Evolutionary conservation across 108 stramenopile genomes (phyloP).

Genomic region (Schizochytrium sp.): DNA sequence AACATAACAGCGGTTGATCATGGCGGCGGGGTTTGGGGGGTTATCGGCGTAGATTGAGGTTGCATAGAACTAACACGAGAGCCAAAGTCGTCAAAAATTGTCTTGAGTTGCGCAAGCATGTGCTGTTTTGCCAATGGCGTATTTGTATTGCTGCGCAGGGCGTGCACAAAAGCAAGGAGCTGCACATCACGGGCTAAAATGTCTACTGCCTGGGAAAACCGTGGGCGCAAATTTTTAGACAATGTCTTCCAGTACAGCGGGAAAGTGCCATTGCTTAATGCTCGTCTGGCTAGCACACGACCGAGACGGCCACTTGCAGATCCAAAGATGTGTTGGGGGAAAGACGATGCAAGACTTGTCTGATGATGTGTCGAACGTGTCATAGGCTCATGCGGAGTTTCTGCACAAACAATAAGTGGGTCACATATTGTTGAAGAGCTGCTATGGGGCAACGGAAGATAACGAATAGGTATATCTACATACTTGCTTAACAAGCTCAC

Average conservation of each 20-base stretch:
- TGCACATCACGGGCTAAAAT: slow-evolving; percentile 47
- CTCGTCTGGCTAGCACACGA: neutral
- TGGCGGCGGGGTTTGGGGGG: neutral
- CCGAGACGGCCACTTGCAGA: slow-evolving; percentile 44
- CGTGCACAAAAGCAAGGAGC: slow-evolving; percentile 44
- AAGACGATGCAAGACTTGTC: neutral
- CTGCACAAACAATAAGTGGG: slow-evolving; percentile 40
- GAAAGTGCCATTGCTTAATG: slow-evolving; percentile 33
- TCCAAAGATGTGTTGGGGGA: slow-evolving; percentile 40
- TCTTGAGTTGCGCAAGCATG: slow-evolving; percentile 2
- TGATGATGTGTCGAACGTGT: neutral
- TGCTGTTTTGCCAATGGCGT: neutral
- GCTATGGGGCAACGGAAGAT: slow-evolving; percentile 46
- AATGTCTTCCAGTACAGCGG: slow-evolving; percentile 32
- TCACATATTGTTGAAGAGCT: slow-evolving; percentile 54
- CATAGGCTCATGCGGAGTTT: slow-evolving; percentile 60
- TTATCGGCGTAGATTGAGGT: neutral
- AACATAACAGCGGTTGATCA: neutral
- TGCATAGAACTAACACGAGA: neutral
- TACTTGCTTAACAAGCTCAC: slow-evolving; percentile 48
- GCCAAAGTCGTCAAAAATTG: slow-evolving; percentile 18
- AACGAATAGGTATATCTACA: slow-evolving; percentile 15
- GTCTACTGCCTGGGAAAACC: slow-evolving; percentile 28
- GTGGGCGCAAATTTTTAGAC: slow-evolving; percentile 11
- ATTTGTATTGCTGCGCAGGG: neutral